Evolutionary conservation across 2,329 filamentous ascomycete genomes (phyloP).

Genomic region (Hypoxylon sp.): DNA sequence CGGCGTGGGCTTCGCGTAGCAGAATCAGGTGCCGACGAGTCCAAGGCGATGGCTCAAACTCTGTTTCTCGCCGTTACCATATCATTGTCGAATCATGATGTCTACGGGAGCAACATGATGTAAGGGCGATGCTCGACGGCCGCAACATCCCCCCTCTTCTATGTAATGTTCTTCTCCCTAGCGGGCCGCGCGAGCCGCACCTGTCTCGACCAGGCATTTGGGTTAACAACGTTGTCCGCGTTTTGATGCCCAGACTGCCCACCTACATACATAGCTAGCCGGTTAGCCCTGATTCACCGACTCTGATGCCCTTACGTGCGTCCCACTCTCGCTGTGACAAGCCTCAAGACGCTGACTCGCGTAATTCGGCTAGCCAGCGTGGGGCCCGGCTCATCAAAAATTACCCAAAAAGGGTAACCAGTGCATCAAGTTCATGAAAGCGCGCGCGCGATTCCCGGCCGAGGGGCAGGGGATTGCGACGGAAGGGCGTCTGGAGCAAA

Average conservation of each 20-base stretch:
- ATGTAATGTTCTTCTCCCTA: conserved; percentile 38
- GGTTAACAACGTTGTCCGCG: conserved; percentile 17
- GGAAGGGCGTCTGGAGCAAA: conserved; percentile 5
- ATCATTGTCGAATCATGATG: conserved; percentile 28
- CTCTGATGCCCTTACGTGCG: conserved; percentile 38
- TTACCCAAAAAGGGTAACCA: conserved; percentile 34
- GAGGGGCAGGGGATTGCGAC: conserved; percentile 18
- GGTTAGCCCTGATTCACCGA: conserved; percentile 33
- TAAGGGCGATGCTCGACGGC: conserved; percentile 28
- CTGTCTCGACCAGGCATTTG: conserved; percentile 24
- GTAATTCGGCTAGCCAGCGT: conserved; percentile 24
- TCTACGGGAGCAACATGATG: conserved; percentile 20
- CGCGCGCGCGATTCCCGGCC: conserved; percentile 14
- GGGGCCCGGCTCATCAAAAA: conserved; percentile 18
- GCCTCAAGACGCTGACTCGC: conserved; percentile 31
- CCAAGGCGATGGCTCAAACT: conserved; percentile 16
- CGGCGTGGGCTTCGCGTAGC: conserved; percentile 14
- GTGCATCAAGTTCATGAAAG: conserved; percentile 19
- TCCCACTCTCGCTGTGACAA: conserved; percentile 20
- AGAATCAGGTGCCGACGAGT: conserved; percentile 17
- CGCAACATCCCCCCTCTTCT: conserved; percentile 24
- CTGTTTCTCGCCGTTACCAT: conserved; percentile 11
- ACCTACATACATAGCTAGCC: background rate
- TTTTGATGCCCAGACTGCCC: conserved; percentile 15
- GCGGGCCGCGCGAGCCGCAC: conserved; percentile 37